These are phyloP conservation scores for Talaromyces ruber DNA, from an alignment of 495 filamentous ascomycete species.

Conservation along the genomic window DNA sequence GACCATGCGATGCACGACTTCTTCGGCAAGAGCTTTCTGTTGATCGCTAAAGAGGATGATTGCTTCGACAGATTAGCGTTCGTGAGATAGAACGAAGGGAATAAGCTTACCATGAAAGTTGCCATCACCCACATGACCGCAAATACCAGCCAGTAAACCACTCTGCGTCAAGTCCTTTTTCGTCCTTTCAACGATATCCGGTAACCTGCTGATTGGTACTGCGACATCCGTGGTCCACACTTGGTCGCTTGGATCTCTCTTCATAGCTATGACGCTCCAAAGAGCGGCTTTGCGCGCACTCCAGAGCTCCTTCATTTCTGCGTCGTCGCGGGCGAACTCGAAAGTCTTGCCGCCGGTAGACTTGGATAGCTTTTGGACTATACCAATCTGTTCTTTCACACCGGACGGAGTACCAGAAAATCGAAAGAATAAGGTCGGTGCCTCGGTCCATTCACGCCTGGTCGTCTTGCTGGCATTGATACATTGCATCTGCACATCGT, in stretches of 20 bases:
- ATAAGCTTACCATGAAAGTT: conserved; percentile 58
- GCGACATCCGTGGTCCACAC: conserved; percentile 64
- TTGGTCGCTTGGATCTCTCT: conserved; percentile 42
- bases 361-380: conserved; percentile 48
- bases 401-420: conserved; percentile 50
- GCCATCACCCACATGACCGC: conserved; percentile 63
- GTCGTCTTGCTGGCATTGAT: conserved; percentile 53
- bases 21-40: conserved; percentile 40
- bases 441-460: conserved; percentile 47
- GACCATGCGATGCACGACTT: conserved; percentile 50
- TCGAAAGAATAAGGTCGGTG: conserved; percentile 59
- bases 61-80: conserved; percentile 18
- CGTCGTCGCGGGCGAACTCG: conserved; percentile 48
- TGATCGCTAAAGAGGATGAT: conserved; percentile 50
- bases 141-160: conserved; percentile 49
- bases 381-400: conserved; percentile 51
- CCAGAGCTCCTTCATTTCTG: conserved; percentile 53
- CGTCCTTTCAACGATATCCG: conserved; percentile 56
- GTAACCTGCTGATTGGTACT: conserved; percentile 52
- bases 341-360: conserved; percentile 40
- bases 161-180: conserved; percentile 49
- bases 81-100: conserved; percentile 5
- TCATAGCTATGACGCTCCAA: conserved; percentile 54
- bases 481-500: conserved; percentile 58
- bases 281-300: conserved; percentile 52